Base-by-base conservation (phyloP, 208 protist genomes). In the Trypanosoma boissoni region DNA sequence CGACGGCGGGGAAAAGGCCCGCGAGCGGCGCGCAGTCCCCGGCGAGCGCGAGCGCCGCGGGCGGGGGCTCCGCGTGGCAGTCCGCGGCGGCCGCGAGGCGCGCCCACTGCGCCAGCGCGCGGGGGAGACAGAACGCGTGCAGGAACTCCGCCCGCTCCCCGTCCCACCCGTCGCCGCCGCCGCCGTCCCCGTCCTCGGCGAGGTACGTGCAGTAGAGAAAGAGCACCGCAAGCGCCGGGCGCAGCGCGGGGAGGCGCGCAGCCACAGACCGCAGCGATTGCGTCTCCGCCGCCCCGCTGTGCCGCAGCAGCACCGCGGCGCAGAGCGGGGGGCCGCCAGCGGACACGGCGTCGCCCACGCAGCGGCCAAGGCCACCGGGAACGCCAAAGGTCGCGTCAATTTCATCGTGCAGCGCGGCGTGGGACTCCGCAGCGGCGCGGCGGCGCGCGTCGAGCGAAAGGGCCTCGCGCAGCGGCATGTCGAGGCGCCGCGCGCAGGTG, bases 31-130 rank as follows among this genome's bases (percentile, higher is more conserved):
- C 68, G 9, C 51, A 61, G 12, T 70, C 80, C 21, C 76, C 54
- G 14, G 18, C 55, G 20, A 59, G 49, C 20, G 32, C 34, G 16
- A 28, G 16, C 28, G 36, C 29, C 41, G 46, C 36, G 3, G 29
- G 32, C 2, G 68, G 42, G 21, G 68, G 73, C 37, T 75, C 71
- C 42, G 84, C 20, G 46, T 61, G 56, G 58, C 84, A 72, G 55
- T 90, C 83, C 3, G 82, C 83, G 3, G 70, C 74, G 71, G 78
- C 86, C 24, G 76, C 69, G 27, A 74, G 56, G 27, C 77, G 74
- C 8, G 76, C 72, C 78, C 78, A 86, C 12, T 29, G 26, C 18
- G 68, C 66, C 53, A 86, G 41, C 9, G 58, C 68, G 14, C 39
- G 36, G 0, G 83, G 72, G 12, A 78, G 64, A 51, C 56, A 73